Evolutionary conservation across 2,329 filamentous ascomycete species (phyloP), one percentile per base, ranked within the genome.

Genomic region (Emmonsiellopsis sp.): DNA sequence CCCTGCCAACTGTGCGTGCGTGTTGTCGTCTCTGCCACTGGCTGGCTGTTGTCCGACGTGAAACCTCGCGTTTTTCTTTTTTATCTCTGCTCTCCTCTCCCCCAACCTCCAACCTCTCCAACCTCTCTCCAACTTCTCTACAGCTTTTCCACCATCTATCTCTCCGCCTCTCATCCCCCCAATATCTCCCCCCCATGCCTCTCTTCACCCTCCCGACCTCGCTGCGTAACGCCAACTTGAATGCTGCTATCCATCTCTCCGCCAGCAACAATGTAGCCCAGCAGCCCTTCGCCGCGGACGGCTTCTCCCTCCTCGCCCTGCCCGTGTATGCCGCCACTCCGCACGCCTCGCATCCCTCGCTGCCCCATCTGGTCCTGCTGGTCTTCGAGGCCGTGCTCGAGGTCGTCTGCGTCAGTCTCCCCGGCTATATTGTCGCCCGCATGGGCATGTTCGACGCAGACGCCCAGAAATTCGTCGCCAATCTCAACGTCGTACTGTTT

Each of bases 331-430:
- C 36, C 13, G 36, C 36, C 36, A 39, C 36, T 27, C 58, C 60
- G 27, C 68, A 71, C 55, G 60, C 71, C 11, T 69, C 68, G 44
- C 74, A 80, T 60, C 76, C 77, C 3, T 66, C 74, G 9, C 69
- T 81, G 55, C 68, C 71, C 14, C 71, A 90, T 62, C 78, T 95
- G 33, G 78, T 84, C 40, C 77, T 94, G 31, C 83, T 95, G 55
- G 91, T 97, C 61, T 95, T 95, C 64, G 91, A 95, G 72, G 93
- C 93, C 9, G 91, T 96, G 32, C 77, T 96, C 64, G 90, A 96
- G 67, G 92, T 97, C 27, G 87, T 98, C 49, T 97, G 91, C 67
- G 91, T 98, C 68, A 92, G 87, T 69, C 73, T 96, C 61, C 93
- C 93, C 0, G 93, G 93, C 32, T 98, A 96, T 72, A 86, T 98